These are phyloP conservation scores for Fusarium napiforme DNA, from an alignment of 2,329 filamentous ascomycete genomes.

Conservation along the genomic window DNA sequence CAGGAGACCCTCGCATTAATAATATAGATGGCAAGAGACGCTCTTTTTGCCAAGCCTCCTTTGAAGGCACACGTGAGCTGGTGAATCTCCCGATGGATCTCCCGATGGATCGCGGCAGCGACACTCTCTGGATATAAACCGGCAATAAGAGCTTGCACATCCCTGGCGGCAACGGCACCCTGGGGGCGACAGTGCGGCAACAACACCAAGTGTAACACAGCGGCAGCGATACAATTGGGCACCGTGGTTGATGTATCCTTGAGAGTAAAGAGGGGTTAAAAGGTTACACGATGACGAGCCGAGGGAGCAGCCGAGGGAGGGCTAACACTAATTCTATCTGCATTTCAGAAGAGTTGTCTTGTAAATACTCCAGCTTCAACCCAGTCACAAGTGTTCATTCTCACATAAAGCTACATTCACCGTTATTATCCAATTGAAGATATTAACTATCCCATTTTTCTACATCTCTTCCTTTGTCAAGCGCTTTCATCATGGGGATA, in stretches of 20 bases:
- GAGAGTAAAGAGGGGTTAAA: neutral
- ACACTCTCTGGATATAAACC: neutral
- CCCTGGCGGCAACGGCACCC: neutral
- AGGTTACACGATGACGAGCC: neutral
- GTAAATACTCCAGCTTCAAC: neutral
- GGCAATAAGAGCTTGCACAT: neutral
- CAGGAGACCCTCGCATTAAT: neutral
- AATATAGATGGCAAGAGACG: rapidly evolving
- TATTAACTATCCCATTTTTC: rapidly evolving
- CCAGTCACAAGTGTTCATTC: neutral
- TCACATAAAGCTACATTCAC: neutral
- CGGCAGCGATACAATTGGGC: neutral
- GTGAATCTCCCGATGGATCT: neutral
- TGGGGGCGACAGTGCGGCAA: neutral
- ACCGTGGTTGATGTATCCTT: too few species aligned
- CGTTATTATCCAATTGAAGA: rapidly evolving
- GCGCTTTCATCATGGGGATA: neutral
- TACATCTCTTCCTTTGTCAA: rapidly evolving
- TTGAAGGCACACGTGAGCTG: neutral
- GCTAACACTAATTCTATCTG: neutral
- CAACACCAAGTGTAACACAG: neutral
- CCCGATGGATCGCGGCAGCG: neutral
- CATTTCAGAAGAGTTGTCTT: neutral
- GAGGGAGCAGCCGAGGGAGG: neutral
- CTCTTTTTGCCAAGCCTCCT: neutral